Evolutionary conservation across 805 yeast species (phyloP), one percentile per base, ranked within the genome.

Genomic region (Zygotorulaspora chibaensis): DNA sequence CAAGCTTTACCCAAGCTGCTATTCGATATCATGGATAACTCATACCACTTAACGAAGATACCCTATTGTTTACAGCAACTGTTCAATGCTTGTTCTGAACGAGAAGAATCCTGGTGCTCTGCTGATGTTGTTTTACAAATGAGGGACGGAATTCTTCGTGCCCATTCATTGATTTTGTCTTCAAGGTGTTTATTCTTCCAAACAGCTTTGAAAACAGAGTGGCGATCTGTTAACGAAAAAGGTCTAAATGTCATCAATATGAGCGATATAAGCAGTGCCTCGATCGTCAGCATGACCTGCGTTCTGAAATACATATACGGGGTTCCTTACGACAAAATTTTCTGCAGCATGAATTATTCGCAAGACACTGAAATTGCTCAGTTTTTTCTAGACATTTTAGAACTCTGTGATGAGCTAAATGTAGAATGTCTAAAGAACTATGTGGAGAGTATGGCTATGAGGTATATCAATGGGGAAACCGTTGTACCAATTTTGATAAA

Each of bases 171-270:
- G 9, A 64, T 87, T 3, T 56, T 89, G n/a, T 58, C 66, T 3
- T 62, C 76, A 0, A 66, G 95, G 47, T 77, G 82, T 38, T 80
- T 78, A 0, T 85, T 73, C 56, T 87, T 89, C 59, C 81, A 77
- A 45, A 72, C 82, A 0, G 52, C 79, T 2, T 70, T 84, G 29
- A 74, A 83, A 0, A 57, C 63, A 0, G 59, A 79, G 39, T 87
- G 93, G 95, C 58, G 52, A 8, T 42, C 33, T 1, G 37, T 15
- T 1, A 40, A 43, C n/a, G 44, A 48, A 2, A 5, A 43, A 5
- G 53, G 48, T 1, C n/a, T 26, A 3, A 61, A 55, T 16, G 44
- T 48, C 0, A 42, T 81, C 12, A 67, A 73, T 30, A 71, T 87
- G 38, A 61, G 66, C 1, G 73, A 75, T 40, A 65, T 81, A 12